Base-by-base conservation (phyloP, 805 yeast species). In the Kuraishia ogatae region DNA sequence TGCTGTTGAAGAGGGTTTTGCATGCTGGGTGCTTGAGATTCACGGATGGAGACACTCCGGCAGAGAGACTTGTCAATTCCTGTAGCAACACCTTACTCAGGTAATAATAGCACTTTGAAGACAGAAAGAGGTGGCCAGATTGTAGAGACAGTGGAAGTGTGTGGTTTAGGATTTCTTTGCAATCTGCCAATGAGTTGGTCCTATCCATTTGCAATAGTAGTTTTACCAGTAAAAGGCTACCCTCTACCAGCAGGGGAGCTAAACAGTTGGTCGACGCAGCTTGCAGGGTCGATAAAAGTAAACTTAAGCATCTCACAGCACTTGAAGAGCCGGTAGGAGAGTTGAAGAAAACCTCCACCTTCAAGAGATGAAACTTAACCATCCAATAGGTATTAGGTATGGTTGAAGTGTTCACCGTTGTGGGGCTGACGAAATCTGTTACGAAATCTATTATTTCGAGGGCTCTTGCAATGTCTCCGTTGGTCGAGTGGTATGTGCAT, bases 131-230 rank as follows among this genome's bases (percentile, higher is more conserved):
- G 55, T 74, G 72, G 7, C 72, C 73, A 0, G 75, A 63, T 52
- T 75, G 73, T 6, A 77, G 61, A 6, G 80, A 69, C 22, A 63
- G 66, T 0, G 87, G 80, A 71, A 83, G 71, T 0, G 72, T 63
- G 6, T 71, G 67, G 29, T 64, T 60, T 1, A 82, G 59, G 2
- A 85, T 58, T 0, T 62, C 60, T 49, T 70, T 66, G 1, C 78
- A 75, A 59, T 86, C 85, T 2, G 73, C 66, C 29, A 60, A 60
- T 52, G 75, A 71, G 0, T 54, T 39, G 0, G 21, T 43, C 1
- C 61, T 52, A 50, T 73, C 77, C 53, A 77, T 61, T 11, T 67
- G 66, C 48, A 75, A 66, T 20, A 85, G 62, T 2, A 81, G 66
- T 17, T 76, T 71, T 24, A 78, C 69, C 26, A 87, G 65, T 2